These are phyloP conservation scores for Echria macrotheca DNA, from an alignment of 495 filamentous ascomycete species.

Conservation along the genomic window DNA sequence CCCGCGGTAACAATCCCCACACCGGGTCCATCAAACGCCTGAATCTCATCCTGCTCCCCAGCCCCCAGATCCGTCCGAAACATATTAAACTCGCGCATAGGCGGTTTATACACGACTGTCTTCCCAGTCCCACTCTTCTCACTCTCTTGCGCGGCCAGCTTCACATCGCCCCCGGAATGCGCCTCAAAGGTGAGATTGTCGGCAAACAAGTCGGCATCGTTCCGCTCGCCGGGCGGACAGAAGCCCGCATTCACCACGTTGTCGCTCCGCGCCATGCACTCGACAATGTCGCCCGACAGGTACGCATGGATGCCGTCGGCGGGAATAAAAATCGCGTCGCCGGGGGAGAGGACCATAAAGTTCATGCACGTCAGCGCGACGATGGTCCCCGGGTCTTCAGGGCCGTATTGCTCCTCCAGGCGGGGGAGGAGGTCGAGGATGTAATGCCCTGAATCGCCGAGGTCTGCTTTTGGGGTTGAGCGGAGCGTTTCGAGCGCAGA, in stretches of 20 bases:
- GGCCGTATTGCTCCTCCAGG: constrained; percentile 59
- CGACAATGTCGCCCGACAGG: constrained; percentile 71
- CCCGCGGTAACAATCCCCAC: constrained; percentile 63
- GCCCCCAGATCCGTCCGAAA: constrained; percentile 52
- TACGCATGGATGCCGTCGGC: constrained; percentile 78
- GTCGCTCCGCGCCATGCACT: constrained; percentile 80
- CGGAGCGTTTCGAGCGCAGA: constrained; percentile 47
- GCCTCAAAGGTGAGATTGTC: constrained; percentile 57
- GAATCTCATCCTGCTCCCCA: constrained; percentile 55
- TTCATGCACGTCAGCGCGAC: constrained; percentile 70
- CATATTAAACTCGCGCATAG: constrained; percentile 69
- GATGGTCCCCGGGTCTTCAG: constrained; percentile 54
- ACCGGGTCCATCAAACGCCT: constrained; percentile 55
- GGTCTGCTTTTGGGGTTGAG: constrained; percentile 29
- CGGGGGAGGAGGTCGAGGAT: constrained; percentile 59
- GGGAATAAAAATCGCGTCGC: constrained; percentile 68
- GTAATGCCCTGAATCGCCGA: constrained; percentile 48
- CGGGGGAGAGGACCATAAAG: constrained; percentile 58
- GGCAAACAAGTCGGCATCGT: constrained; percentile 58
- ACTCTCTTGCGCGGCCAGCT: constrained; percentile 44
- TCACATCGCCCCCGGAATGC: constrained; percentile 49
- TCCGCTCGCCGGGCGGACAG: constrained; percentile 58
- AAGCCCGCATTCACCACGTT: constrained; percentile 75
- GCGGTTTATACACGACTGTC: constrained; percentile 59
- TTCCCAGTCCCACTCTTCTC: constrained; percentile 51